Base-by-base conservation (phyloP, 2,329 filamentous ascomycete species). In the Dactylellina leptospora region DNA sequence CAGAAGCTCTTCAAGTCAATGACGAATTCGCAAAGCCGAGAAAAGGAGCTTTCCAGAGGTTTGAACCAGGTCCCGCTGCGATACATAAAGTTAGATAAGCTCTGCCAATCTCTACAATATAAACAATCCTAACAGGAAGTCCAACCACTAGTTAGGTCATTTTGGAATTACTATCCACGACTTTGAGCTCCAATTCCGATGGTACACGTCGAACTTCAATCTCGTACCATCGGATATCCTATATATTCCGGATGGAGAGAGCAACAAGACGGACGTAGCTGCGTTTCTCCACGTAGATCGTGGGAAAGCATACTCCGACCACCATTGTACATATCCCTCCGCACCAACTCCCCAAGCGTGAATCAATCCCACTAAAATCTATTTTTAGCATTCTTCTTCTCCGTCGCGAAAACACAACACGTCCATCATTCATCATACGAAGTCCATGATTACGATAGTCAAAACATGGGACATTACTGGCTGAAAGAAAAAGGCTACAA, bases 371-470 rank as follows among this genome's bases (percentile, higher is more conserved):
- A 20, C 10, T 58, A 10, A 40, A 2, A 42, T n/a, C 9, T 10
- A 33, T 40, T n/a, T 33, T 4, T 18, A 71, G 66, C 58, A 11
- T 71, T 71, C 11, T 71, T 71, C 45, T 53, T 71, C 10, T 58
- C 68, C 3, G 53, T 81, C 20, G 75, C 77, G 0, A 78, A 77
- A 0, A 53, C 75, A 4, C 33, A 64, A 0, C 86, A 88, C 77
- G 84, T 90, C 1, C 88, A 91, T 77, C 89, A 91, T 79, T 85
- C 84, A 16, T 86, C 83, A 1, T 91, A 88, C 74, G 89, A 91
- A 79, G 87, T 89, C 3, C 85, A 89, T 75, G 88, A 91, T 78
- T 89, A 88, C 75, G 88, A 91, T 77, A 85, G 86, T 3, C 88
- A 91, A 81, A 82, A 86, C 28, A 81, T 91, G 2, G 89, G 89